Base-by-base conservation (phyloP, 208 protist genomes). In the Leishmania amazonensis region DNA sequence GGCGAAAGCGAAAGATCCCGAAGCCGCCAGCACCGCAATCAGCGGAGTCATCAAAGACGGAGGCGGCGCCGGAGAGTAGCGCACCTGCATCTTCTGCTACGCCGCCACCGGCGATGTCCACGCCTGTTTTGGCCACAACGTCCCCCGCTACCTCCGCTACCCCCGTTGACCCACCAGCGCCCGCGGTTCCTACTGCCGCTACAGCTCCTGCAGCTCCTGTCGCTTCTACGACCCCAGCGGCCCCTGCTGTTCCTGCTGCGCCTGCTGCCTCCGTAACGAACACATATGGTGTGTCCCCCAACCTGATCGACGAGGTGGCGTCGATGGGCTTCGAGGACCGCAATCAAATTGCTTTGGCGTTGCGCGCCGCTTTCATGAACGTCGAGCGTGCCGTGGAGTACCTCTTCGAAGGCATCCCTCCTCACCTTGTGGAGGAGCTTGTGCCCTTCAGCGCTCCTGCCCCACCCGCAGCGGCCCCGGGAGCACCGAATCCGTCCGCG, bases 301-400 rank as follows among this genome's bases (percentile, higher is more conserved):
- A 81, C 53, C 85, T 97, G 42, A 93, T 97, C 72, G 95, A 97
- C 77, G 86, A 85, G 28, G 85, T 97, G 67, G 90, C 93, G 38
- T 82, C 92, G 42, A 97, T 97, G 95, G 95, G 95, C 49, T 97
- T 97, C 83, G 89, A 94, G 47, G 93, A 97, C 74, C 93, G 95
- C 54, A 78, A 73, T 35, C 86, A 93, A 80, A 89, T 97, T 8
- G 88, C 92, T 21, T 84, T 93, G 38, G 95, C 95, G 53, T 81
- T 97, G 53, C 90, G 92, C 42, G 93, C 95, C 31, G 95, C 95
- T 49, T 96, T 90, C 83, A 94, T 96, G 90, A 96, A 97, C 80
- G 84, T 89, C 49, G 92, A 97, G 57, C 92, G 95, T 57, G 95
- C 95, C 11, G 93, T 97, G 35, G 93, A 96, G 85, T 97, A 96